These are phyloP conservation scores for Mesembryanthemum crystallinum DNA, from an alignment of 148 eudicot genomes.

Conservation along the genomic window DNA sequence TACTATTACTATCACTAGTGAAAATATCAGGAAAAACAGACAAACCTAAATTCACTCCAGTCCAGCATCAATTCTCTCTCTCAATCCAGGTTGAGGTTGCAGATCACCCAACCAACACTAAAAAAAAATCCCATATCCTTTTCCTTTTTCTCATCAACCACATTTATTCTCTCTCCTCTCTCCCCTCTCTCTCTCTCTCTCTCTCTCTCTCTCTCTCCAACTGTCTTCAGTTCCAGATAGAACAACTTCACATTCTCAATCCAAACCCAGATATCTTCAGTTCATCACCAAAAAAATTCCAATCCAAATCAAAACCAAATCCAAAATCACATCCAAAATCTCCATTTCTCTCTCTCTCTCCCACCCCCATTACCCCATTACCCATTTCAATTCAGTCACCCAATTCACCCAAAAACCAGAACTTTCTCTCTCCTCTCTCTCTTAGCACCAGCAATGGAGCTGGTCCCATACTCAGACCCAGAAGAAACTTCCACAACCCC, in stretches of 20 bases:
- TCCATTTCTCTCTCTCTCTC: background rate
- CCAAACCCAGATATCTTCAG: background rate
- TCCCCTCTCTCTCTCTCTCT: too few species aligned
- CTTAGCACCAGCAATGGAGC: constrained; percentile 41
- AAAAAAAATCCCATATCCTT: background rate
- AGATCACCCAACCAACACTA: too few species aligned
- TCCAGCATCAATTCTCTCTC: background rate
- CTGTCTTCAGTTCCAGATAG: background rate
- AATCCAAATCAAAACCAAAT: background rate
- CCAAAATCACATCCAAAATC: background rate
- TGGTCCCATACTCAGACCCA: constrained; percentile 62
- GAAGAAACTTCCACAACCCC: constrained; percentile 29
- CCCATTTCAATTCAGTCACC: background rate
- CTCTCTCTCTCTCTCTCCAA: background rate
- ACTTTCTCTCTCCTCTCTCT: background rate
- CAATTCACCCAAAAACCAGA: background rate
- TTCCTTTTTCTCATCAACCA: background rate
- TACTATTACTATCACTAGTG: too few species aligned
- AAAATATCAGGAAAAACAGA: too few species aligned
- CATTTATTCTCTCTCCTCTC: background rate
- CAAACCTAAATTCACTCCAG: too few species aligned
- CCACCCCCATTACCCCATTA: background rate
- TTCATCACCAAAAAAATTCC: background rate
- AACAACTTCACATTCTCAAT: background rate
- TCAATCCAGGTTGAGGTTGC: background rate